phyloP scores from a whole-genome alignment of 73 alveolate species.

The Paramecium bursaria region DNA sequence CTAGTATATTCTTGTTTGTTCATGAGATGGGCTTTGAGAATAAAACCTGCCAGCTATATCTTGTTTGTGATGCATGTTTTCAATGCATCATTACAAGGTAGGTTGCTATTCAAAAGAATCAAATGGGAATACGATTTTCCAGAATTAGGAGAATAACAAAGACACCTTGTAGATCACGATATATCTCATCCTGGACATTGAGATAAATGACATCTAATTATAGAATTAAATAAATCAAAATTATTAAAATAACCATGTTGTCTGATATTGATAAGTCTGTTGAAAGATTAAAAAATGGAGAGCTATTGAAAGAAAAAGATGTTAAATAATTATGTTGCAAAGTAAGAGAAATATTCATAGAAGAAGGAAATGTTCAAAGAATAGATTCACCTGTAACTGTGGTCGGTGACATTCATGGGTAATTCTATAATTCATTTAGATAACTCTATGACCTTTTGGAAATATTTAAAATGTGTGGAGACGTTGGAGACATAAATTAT shows the following conservation, averaged over 20 bases:
- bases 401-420: constrained; percentile 88
- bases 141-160: background rate
- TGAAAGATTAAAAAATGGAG: constrained; percentile 62
- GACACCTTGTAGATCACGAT: constrained; percentile 22
- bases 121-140: constrained; percentile 38
- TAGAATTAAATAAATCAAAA: too few relatives aligned
- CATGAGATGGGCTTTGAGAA: constrained; percentile 70
- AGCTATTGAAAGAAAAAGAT: constrained; percentile 60
- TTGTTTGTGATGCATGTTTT: constrained; percentile 57
- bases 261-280: constrained; percentile 66
- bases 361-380: constrained; percentile 85
- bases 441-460: constrained; percentile 84
- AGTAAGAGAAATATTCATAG: constrained; percentile 80
- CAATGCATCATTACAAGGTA: constrained; percentile 60
- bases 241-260: constrained; percentile 14
- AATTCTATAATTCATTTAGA: too few relatives aligned
- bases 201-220: too few relatives aligned
- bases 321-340: constrained; percentile 36
- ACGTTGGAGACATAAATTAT: constrained; percentile 87
- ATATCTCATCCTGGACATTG: too few relatives aligned
- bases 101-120: constrained; percentile 63
- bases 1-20: constrained; percentile 59
- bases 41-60: constrained; percentile 60
- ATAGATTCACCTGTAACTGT: constrained; percentile 90
- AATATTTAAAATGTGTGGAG: constrained; percentile 89